Percentiles rank a stretch among this genome's conserved stretches.
Conservation (phyloP, 768 basidiomycete genomes). For the Suillus paluster region DNA sequence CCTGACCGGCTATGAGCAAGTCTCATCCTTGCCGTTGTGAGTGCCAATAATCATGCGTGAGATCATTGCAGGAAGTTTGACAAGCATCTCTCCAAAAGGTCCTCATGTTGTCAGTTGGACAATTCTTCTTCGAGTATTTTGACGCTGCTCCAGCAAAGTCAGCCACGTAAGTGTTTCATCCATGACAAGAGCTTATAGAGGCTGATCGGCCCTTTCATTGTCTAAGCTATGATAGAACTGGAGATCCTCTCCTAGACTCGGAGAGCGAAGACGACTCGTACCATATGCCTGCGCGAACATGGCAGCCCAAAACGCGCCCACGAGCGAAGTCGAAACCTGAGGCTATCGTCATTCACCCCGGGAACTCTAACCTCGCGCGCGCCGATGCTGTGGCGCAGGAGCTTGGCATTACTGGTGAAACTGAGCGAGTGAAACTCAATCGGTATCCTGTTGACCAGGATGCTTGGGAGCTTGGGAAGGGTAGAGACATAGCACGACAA, state of each 20-base stretch:
- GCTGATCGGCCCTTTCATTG: not conserved
- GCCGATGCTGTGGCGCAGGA: constrained; percentile 65
- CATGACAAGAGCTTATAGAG: not conserved
- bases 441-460: constrained; percentile 39
- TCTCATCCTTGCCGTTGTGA: constrained; percentile 4
- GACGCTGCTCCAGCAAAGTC: constrained; percentile 16
- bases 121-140: constrained; percentile 54
- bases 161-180: not conserved
- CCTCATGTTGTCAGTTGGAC: constrained; percentile 57
- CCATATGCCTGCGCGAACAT: constrained; percentile 8
- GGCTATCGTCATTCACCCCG: constrained; percentile 65
- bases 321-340: constrained; percentile 61
- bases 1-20: not conserved
- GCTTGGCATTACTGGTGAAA: constrained; percentile 53
- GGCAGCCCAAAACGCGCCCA: constrained; percentile 35
- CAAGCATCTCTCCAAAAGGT: constrained; percentile 42
- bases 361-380: constrained; percentile 64
- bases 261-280: constrained; percentile 6
- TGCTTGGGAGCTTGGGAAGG: constrained; percentile 56
- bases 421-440: constrained; percentile 49
- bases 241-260: constrained; percentile 28
- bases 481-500: constrained; percentile 53
- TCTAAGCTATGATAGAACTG: constrained; percentile 19
- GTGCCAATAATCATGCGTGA: not conserved
- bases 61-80: not conserved